Conservation (phyloP, 768 basidiomycete genomes). For the Trametes villosa region DNA sequence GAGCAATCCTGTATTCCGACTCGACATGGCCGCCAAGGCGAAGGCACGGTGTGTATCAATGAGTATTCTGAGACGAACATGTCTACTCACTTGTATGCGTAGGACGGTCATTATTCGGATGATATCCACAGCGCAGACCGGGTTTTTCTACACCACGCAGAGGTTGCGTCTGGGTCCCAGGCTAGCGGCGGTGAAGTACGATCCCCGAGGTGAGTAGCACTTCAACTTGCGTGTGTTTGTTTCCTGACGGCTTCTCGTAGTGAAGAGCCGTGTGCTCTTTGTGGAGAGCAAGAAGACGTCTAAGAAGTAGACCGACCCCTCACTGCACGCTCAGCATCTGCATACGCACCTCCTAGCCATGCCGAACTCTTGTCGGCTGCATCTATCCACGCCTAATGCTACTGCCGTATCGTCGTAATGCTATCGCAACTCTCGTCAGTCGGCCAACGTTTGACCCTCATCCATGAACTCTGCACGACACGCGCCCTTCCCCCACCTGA, state of each 20-base stretch:
- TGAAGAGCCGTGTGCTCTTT: constrained; percentile 74
- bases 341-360: too few relatives aligned
- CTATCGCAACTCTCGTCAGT: too few relatives aligned
- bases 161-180: constrained; percentile 76
- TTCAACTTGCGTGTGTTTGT: constrained; percentile 7
- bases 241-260: constrained; percentile 37
- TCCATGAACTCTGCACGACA: too few relatives aligned
- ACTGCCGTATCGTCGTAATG: too few relatives aligned
- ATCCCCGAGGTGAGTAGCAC: constrained; percentile 70
- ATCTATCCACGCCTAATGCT: neutral
- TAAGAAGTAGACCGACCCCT: constrained; percentile 42
- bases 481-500: too few relatives aligned
- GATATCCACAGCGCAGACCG: constrained; percentile 90
- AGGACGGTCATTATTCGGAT: constrained; percentile 88
- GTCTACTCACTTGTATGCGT: neutral
- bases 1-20: neutral
- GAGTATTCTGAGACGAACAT: neutral
- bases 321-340: neutral
- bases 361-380: neutral
- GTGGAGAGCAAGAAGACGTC: constrained; percentile 80
- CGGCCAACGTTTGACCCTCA: too few relatives aligned
- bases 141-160: constrained; percentile 88
- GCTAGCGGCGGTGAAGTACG: constrained; percentile 90
- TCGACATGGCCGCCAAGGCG: constrained; percentile 59
- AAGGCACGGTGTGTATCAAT: constrained; percentile 56